Base-by-base conservation (phyloP, 2,329 filamentous ascomycete genomes). In the Pseudogymnoascus sp. region DNA sequence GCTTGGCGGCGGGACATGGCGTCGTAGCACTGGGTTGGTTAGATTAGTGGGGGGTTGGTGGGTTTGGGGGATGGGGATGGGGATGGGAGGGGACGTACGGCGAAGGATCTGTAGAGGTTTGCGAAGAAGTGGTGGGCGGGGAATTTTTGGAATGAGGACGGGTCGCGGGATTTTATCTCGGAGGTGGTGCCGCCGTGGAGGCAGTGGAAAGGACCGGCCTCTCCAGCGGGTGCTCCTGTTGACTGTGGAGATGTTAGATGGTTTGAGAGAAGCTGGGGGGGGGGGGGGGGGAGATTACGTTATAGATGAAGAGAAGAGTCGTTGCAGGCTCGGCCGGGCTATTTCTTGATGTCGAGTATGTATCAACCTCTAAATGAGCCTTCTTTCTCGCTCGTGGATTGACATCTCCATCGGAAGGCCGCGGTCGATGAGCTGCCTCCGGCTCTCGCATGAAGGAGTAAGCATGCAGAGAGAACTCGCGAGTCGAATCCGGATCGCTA, bases 91-190 rank as follows among this genome's bases (percentile, higher is more conserved):
- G 28, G 6, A 76, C 82, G 75, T 75, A 84, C 83, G 54, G 79
- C 80, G 60, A 75, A 78, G 13, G 80, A 81, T 23, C 83, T 79
- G 67, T 81, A 85, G 4, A 85, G 77, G 10, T 82, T 78, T 23
- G 79, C 78, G 64, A 85, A 85, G 70, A 83, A 85, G 69, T 85
- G 83, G 65, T 85, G 83, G 10, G 80, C 76, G 1, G 83, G 83
- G 62, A 85, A 85, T 0, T 73, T 73, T 39, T 75, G 75, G 66
- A 83, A 85, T 45, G 74, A 71, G 2, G 74, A 72, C 0, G 83
- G 80, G 0, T 82, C 82, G 16, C 76, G 71, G 23, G 75, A 75
- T 57, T 75, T 75, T 61, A 83, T 75, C 62, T 69, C 68, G 37
- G 78, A 73, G 14, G 74, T 69, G 1, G 75, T 69, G 28, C 64